phyloP scores from a whole-genome alignment of 352 stramenopile genomes.

The Thraustochytrium striatum region DNA sequence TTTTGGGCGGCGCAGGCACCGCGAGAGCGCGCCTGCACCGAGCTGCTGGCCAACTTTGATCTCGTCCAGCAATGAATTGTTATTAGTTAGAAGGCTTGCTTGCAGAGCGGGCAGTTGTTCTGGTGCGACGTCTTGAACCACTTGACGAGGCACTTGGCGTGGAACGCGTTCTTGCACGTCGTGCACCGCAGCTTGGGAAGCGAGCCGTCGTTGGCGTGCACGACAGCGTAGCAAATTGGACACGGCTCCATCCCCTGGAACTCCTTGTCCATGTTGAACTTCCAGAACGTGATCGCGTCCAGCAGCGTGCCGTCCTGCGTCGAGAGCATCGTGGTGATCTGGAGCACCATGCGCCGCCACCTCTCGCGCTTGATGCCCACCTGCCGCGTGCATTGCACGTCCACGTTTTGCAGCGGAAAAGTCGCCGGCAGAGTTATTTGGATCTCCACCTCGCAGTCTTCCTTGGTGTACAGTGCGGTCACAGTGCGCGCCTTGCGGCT shows the following conservation, averaged over 20 bases:
- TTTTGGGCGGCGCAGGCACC: too few species aligned
- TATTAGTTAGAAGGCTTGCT: conserved; percentile 56
- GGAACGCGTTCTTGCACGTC: conserved; percentile 74
- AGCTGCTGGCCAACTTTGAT: neutral
- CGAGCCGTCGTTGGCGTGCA: conserved; percentile 69
- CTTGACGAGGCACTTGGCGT: conserved; percentile 70
- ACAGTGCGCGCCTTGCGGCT: conserved; percentile 71
- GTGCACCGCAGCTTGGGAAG: conserved; percentile 70
- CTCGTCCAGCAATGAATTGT: neutral
- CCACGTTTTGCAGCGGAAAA: conserved; percentile 80
- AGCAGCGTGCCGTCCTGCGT: conserved; percentile 75
- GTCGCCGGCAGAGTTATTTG: conserved; percentile 74
- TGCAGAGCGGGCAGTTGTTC: conserved; percentile 72
- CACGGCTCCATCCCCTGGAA: conserved; percentile 76
- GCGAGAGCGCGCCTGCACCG: neutral
- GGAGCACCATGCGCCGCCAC: conserved; percentile 83
- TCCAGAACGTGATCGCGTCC: conserved; percentile 83
- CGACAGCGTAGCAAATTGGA: conserved; percentile 74
- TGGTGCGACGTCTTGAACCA: conserved; percentile 76
- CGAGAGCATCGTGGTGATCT: conserved; percentile 79
- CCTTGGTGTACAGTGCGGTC: conserved; percentile 83
- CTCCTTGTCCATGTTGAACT: conserved; percentile 74
- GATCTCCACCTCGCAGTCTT: conserved; percentile 83
- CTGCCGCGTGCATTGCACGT: conserved; percentile 80
- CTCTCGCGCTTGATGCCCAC: conserved; percentile 81